Base-by-base conservation (phyloP, 768 basidiomycete species). In the Mrakia blollopis region DNA sequence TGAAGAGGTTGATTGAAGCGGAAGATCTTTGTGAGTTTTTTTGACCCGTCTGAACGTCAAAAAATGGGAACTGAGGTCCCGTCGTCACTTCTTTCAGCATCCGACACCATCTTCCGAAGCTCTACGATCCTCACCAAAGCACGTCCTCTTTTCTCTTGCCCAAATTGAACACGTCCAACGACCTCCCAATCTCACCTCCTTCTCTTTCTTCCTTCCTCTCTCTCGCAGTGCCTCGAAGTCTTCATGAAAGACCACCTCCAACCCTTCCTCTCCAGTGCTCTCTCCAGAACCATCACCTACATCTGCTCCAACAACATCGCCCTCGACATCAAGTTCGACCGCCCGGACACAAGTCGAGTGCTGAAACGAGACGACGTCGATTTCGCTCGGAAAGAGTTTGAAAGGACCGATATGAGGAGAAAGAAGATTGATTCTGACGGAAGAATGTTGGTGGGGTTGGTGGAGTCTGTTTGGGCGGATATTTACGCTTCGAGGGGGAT, bases 221-320 rank as follows among this genome's bases (percentile, higher is more conserved):
- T 88, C 85, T 92, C 94, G 80, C 84, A 89, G 8, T 89, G 89
- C 80, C 92, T 95, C 89, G 86, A 86, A n/a, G 89, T 88, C 85
- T 91, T 93, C 80, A 92, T 92, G n/a, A 88, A 86, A 80, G 85
- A 85, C 0, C 94, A 93, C 81, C 86, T 96, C 30, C 92, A 93
- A 81, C 88, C 89, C 18, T 92, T 91, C 80, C 87, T 96, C 60
- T 93, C 92, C 8, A 82, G 83, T 37, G 86, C 89, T 61, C 73
- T 74, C 23, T 30, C 50, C 8, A 25, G 62, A 11, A 74, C 73
- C 21, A 86, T 96, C 63, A 89, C 91, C 70, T 86, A 87, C 57
- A 85, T 95, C 70, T 91, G 89, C 82, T 83, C 86, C 23, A 92
- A 93, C 79, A 89, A 89, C 81, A 85, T 93, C 78, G 86, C 88